Conservation (phyloP, 495 filamentous ascomycete genomes). For the Tuber borchii region DNA sequence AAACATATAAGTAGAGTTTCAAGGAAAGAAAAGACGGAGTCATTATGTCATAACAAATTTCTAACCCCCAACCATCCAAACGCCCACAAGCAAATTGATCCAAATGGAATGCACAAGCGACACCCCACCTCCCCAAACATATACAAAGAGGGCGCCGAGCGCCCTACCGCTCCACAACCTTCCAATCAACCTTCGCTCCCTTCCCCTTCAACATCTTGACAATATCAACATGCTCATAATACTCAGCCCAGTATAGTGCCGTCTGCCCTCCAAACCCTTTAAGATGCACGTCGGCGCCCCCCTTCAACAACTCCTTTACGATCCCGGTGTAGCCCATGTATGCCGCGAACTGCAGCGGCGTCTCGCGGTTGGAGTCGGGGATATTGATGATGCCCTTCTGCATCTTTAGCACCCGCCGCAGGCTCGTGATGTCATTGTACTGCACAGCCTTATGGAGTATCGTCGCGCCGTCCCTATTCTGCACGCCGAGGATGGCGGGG, state of each 20-base stretch:
- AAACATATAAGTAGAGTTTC: neutral
- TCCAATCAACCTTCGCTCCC: neutral
- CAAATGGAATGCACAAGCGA: neutral
- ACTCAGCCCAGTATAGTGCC: conserved; percentile 11
- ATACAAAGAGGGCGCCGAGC: neutral
- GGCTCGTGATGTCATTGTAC: neutral
- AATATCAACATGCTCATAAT: neutral
- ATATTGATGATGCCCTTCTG: neutral
- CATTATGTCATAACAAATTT: conserved; percentile 2
- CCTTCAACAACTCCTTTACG: conserved; percentile 9
- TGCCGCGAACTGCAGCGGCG: conserved; percentile 7
- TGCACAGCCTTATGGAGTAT: conserved; percentile 6
- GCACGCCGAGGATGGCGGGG: neutral
- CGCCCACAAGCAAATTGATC: neutral
- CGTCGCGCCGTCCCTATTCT: neutral
- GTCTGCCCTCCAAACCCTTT: neutral
- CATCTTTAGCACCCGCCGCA: neutral
- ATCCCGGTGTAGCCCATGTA: conserved; percentile 1
- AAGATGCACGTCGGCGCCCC: neutral
- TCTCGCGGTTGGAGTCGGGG: neutral
- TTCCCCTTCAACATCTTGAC: conserved; percentile 1
- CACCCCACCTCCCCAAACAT: neutral
- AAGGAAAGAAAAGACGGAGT: neutral
- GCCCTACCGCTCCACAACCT: neutral
- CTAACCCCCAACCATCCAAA: neutral